These are phyloP conservation scores for Syzygium grande DNA, from an alignment of 345 rosid species.

Conservation along the genomic window DNA sequence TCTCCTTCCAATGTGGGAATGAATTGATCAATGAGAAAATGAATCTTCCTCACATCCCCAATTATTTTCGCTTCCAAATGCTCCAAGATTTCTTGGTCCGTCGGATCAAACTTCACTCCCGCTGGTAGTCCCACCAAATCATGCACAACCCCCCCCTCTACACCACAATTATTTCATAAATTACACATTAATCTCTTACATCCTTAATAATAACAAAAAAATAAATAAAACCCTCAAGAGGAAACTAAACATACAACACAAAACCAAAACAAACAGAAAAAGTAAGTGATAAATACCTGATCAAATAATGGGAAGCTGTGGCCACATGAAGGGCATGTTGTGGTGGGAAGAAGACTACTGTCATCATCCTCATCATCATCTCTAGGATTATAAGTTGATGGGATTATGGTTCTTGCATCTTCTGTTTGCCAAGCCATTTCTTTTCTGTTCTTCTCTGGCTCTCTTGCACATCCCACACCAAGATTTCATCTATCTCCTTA, in stretches of 20 bases:
- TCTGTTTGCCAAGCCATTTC: background rate
- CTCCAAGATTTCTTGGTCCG: slow-evolving; percentile 77
- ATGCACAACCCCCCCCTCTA: slow-evolving; percentile 44
- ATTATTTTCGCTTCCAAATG: slow-evolving; percentile 73
- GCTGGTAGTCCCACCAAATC: slow-evolving; percentile 85
- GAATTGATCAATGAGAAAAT: slow-evolving; percentile 81
- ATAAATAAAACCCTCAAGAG: background rate
- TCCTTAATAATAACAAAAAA: too few species aligned
- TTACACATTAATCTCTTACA: background rate
- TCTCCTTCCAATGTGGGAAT: slow-evolving; percentile 81
- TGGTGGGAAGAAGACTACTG: background rate
- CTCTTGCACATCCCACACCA: background rate
- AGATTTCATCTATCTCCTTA: background rate
- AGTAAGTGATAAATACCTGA: slow-evolving; percentile 34
- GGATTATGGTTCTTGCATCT: background rate
- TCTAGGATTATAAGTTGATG: background rate
- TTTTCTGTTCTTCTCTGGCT: background rate
- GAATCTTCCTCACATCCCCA: slow-evolving; percentile 46
- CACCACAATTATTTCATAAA: background rate
- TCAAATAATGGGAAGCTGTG: slow-evolving; percentile 37
- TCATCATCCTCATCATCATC: background rate
- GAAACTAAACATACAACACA: background rate
- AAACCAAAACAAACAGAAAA: background rate
- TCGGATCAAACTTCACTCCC: slow-evolving; percentile 90
- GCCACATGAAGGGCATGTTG: slow-evolving; percentile 76